phyloP scores from a whole-genome alignment of 169 alveolate genomes.

The Cystoisospora suis region DNA sequence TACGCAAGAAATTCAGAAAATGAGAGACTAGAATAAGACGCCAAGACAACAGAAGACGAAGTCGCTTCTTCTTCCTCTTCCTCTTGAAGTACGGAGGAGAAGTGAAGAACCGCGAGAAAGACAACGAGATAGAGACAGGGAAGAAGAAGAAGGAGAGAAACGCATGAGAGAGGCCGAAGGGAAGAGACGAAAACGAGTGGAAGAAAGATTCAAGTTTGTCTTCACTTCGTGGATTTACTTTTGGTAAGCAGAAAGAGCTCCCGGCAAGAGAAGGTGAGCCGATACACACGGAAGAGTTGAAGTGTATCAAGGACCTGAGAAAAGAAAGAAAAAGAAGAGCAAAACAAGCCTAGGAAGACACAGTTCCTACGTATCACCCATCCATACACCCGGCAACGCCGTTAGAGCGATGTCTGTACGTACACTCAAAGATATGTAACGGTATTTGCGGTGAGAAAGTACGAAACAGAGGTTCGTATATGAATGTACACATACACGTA shows the following conservation, averaged over 20 bases:
- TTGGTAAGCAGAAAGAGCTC: slow-evolving; percentile 58
- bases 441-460: no score
- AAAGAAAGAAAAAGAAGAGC: background rate
- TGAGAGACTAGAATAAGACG: no score
- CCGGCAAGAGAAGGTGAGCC: slow-evolving; percentile 58
- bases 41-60: no score
- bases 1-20: no score
- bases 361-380: background rate
- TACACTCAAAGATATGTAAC: background rate
- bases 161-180: no score
- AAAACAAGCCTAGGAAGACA: no score
- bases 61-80: no score
- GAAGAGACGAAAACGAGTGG: no score
- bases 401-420: background rate
- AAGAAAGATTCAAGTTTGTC: no score
- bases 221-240: slow-evolving; percentile 38
- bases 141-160: background rate
- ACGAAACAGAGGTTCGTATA: no score
- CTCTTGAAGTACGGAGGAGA: no score
- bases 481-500: no score
- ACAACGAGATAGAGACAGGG: background rate
- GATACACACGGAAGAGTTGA: slow-evolving; percentile 55
- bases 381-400: background rate
- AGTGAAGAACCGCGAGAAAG: background rate
- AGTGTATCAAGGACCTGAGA: slow-evolving; percentile 58